Conservation (phyloP, 306 rosid genomes). For the Lathyrus tuberosus region DNA sequence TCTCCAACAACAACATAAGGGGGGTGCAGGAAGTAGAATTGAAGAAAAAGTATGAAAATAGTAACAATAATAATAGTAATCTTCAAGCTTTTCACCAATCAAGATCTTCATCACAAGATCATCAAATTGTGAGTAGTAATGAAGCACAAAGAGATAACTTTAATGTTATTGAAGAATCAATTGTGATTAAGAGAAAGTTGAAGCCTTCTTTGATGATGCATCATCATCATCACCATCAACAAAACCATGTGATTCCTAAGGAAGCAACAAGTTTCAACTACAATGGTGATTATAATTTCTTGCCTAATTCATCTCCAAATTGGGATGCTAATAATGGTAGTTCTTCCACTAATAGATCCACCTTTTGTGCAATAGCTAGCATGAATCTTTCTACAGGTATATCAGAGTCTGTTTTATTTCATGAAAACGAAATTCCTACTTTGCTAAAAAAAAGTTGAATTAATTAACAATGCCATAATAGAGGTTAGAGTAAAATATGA, state of each 20-base stretch:
- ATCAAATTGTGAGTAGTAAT: constrained; percentile 20
- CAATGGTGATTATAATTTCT: constrained; percentile 42
- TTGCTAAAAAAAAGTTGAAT: too few relatives aligned
- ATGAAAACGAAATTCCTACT: too few relatives aligned
- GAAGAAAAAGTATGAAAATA: constrained; percentile 41
- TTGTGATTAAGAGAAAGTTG: constrained; percentile 54
- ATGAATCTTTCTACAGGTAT: constrained; percentile 47
- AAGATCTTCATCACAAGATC: constrained; percentile 22
- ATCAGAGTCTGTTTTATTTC: not conserved
- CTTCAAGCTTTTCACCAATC: constrained; percentile 30
- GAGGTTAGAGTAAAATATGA: too few relatives aligned
- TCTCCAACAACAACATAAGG: constrained; percentile 15
- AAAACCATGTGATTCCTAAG: constrained; percentile 47
- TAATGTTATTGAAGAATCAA: constrained; percentile 49
- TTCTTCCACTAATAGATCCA: constrained; percentile 34
- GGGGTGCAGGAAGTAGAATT: constrained; percentile 20
- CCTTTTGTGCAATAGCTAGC: constrained; percentile 52
- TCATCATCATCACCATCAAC: constrained; percentile 36
- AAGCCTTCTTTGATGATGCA: constrained; percentile 42
- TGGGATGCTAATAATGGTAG: constrained; percentile 62
- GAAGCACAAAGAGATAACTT: constrained; percentile 41
- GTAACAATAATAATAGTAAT: constrained; percentile 29
- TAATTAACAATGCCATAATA: too few relatives aligned
- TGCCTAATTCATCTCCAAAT: constrained; percentile 62
- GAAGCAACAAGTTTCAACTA: constrained; percentile 46